phyloP scores from a whole-genome alignment of 1,139 yeast genomes.

The Candida tetrigidarum region DNA sequence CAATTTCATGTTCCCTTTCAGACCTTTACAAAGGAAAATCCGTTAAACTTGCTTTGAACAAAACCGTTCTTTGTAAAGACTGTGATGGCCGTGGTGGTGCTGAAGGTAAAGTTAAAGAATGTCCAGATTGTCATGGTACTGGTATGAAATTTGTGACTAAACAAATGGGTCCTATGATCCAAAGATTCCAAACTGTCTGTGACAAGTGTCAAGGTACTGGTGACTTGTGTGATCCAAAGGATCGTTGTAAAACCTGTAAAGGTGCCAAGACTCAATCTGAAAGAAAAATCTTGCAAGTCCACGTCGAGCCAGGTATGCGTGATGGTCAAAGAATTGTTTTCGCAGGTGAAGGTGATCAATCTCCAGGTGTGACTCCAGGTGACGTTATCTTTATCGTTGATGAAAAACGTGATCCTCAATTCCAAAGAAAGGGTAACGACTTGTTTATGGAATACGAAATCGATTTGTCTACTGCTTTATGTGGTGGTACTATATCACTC shows the following conservation, averaged over 20 bases:
- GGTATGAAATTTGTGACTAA: conserved; percentile 94
- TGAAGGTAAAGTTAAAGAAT: conserved; percentile 85
- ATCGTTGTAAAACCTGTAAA: conserved; percentile 83
- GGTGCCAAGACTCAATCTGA: conserved; percentile 91
- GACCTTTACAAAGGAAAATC: conserved; percentile 95
- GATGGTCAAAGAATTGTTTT: conserved; percentile 92
- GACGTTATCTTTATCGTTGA: conserved; percentile 92
- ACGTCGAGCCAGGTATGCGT: conserved; percentile 97
- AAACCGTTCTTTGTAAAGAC: conserved; percentile 82
- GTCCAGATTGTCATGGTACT: conserved; percentile 84
- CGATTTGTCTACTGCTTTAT: conserved; percentile 91
- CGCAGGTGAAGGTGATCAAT: conserved; percentile 97
- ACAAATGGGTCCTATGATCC: conserved; percentile 99
- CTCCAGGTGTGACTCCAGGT: conserved; percentile 94
- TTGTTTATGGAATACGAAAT: conserved; percentile 84
- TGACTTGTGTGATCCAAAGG: conserved; percentile 84
- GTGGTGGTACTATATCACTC: conserved; percentile 91
- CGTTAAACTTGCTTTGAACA: conserved; percentile 91
- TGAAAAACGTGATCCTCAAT: conserved; percentile 81
- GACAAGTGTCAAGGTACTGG: conserved; percentile 93
- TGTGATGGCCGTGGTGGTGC: conserved; percentile 99
- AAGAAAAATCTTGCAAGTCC: conserved; percentile 92
- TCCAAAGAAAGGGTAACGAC: conserved; percentile 90
- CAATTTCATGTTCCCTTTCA: conserved; percentile 83
- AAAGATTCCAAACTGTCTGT: conserved; percentile 96